Base-by-base conservation (phyloP, 2,329 filamentous ascomycete genomes). In the Nemania sp. region DNA sequence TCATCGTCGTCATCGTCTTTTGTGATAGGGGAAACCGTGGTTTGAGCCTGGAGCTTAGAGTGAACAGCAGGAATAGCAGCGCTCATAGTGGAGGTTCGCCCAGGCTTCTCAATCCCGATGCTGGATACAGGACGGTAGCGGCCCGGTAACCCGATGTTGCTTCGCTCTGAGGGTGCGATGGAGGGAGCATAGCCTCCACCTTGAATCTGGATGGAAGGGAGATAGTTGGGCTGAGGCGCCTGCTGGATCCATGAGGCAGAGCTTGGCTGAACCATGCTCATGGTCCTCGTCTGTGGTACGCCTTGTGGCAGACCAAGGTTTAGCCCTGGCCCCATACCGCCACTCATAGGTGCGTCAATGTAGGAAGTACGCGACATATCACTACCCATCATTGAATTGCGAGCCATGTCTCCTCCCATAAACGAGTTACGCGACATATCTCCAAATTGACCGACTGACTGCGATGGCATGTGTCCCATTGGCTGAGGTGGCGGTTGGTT, bases 81-180 rank as follows among this genome's bases (percentile, higher is more conserved):
- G 0, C 84, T 80, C 77, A 85, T 85, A 52, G 80, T 81, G 24
- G 82, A 78, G 11, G 82, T 81, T 56, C 80, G 81, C 4, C 79
- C 77, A 20, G 74, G 32, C 43, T 76, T 71, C 52, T 80, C 75
- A 64, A 74, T 69, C 5, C 83, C 84, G 62, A 86, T 83, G 49
- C 91, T 90, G 0, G 93, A 94, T 0, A 98, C 95, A 1, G 96
- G 94, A 53, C 96, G 89, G 81, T 99, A 99, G 52, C 96, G 90
- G 35, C 93, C 91, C 8, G 96, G 94, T 60, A 97, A 86, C 18
- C 96, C 96, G 69, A 98, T 84, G 78, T 97, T 98, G 84, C 94
- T 98, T 69, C 96, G 91, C 82, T 98, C 96, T 5, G 93, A 97
- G 0, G 96, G 96, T 2, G 96, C 95, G 73, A 99, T 97, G 0